Conservation (phyloP, 805 yeast genomes). For the Candida sithepensis region DNA sequence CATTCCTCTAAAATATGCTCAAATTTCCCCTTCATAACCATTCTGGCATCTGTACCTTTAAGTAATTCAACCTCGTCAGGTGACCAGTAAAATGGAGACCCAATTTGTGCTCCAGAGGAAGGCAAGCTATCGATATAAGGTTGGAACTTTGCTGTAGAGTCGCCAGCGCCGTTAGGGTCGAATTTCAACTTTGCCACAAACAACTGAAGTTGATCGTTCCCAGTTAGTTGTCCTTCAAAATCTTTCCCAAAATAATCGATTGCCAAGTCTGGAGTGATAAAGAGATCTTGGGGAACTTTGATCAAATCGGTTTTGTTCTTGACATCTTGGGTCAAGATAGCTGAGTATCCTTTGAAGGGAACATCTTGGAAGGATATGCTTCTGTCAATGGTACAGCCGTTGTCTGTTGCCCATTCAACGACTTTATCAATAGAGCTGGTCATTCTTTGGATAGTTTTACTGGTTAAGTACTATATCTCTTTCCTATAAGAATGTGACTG, state of each 20-base stretch:
- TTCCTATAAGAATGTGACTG: no score
- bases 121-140: slow-evolving; percentile 54
- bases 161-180: slow-evolving; percentile 15
- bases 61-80: slow-evolving; percentile 46
- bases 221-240: slow-evolving; percentile 7
- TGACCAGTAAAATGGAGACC: slow-evolving; percentile 69
- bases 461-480: no score
- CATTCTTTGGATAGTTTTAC: not conserved
- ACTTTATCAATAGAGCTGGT: slow-evolving; percentile 19
- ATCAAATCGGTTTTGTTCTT: slow-evolving; percentile 24
- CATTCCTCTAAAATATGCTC: slow-evolving; percentile 56
- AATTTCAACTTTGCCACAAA: slow-evolving; percentile 41
- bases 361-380: slow-evolving; percentile 31
- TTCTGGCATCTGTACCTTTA: slow-evolving; percentile 68
- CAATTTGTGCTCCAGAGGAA: slow-evolving; percentile 33
- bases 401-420: slow-evolving; percentile 27
- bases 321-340: slow-evolving; percentile 21
- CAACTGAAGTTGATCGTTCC: slow-evolving; percentile 36
- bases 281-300: slow-evolving; percentile 34
- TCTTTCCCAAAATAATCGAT: slow-evolving; percentile 22
- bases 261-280: slow-evolving; percentile 37
- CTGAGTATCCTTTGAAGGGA: slow-evolving; percentile 32
- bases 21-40: slow-evolving; percentile 47
- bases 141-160: slow-evolving; percentile 26
- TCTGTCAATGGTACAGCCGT: slow-evolving; percentile 37